Conservation (phyloP, 2,329 filamentous ascomycete species). For the Cytospora mali region DNA sequence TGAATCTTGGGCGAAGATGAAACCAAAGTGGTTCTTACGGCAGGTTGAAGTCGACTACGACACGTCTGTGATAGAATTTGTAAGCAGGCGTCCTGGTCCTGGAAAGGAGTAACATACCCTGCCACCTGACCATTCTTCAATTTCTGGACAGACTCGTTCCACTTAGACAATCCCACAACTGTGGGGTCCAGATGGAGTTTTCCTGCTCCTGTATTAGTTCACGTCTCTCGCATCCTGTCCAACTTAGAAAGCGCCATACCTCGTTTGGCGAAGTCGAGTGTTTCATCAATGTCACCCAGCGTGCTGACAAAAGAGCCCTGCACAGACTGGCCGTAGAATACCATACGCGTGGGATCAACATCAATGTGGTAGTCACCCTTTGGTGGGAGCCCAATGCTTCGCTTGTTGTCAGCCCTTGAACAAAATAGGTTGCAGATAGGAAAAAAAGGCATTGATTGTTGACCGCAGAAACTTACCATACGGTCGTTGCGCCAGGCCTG, state of each 20-base stretch:
- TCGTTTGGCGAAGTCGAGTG: slow-evolving; percentile 27
- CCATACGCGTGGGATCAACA: slow-evolving; percentile 20
- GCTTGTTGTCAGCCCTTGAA: neutral
- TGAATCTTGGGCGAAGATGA: neutral
- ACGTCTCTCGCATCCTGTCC: neutral
- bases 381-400: slow-evolving; percentile 28
- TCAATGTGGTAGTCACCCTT: slow-evolving; percentile 26
- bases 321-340: slow-evolving; percentile 24
- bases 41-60: slow-evolving; percentile 8
- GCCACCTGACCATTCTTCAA: slow-evolving; percentile 13
- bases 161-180: slow-evolving; percentile 16
- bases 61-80: neutral
- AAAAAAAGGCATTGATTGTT: too few relatives aligned
- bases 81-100: neutral
- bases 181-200: slow-evolving; percentile 17
- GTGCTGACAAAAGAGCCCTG: slow-evolving; percentile 27
- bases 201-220: neutral
- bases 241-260: slow-evolving; percentile 7
- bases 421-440: neutral
- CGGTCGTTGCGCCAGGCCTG: slow-evolving; percentile 18
- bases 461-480: slow-evolving; percentile 23
- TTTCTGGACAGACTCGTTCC: slow-evolving; percentile 19
- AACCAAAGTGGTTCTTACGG: neutral
- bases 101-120: neutral
- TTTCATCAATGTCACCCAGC: slow-evolving; percentile 25